Conservation (phyloP, 768 basidiomycete species). For the Suillus brevipes region DNA sequence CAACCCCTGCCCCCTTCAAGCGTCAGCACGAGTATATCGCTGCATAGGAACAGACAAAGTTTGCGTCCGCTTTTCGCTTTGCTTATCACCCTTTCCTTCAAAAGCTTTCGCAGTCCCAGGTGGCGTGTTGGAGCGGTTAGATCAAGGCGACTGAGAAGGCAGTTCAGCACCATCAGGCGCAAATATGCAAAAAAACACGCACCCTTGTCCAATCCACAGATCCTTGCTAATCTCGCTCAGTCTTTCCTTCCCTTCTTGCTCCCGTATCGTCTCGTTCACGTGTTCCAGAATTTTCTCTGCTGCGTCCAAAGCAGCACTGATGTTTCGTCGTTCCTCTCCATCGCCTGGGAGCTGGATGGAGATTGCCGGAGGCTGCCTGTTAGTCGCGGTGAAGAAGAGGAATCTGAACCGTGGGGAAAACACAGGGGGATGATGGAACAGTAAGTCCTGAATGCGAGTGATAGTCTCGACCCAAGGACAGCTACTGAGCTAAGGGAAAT, state of each 20-base stretch:
- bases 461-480: too few species aligned
- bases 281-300: conserved; percentile 73
- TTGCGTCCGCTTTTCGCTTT: conserved; percentile 87
- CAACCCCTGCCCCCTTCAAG: conserved; percentile 68
- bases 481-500: too few species aligned
- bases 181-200: conserved; percentile 21
- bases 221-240: conserved; percentile 72
- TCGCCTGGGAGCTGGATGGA: conserved; percentile 15
- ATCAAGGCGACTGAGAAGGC: conserved; percentile 64
- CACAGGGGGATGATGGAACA: too few species aligned
- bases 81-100: conserved; percentile 74
- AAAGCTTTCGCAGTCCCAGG: conserved; percentile 75
- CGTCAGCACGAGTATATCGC: conserved; percentile 84
- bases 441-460: too few species aligned
- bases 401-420: too few species aligned
- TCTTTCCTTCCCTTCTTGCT: conserved; percentile 79
- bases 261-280: conserved; percentile 89
- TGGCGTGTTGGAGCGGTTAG: conserved; percentile 86
- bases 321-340: conserved; percentile 52
- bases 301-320: conserved; percentile 55
- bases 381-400: too few species aligned
- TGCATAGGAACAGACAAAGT: conserved; percentile 79
- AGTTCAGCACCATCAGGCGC: conserved; percentile 15
- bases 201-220: conserved; percentile 89
- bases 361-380: not conserved